A percentile compares a stretch with the other conserved stretches of the same genome.
Conservation (phyloP, 805 yeast species). For the Maudiozyma barnettii region DNA sequence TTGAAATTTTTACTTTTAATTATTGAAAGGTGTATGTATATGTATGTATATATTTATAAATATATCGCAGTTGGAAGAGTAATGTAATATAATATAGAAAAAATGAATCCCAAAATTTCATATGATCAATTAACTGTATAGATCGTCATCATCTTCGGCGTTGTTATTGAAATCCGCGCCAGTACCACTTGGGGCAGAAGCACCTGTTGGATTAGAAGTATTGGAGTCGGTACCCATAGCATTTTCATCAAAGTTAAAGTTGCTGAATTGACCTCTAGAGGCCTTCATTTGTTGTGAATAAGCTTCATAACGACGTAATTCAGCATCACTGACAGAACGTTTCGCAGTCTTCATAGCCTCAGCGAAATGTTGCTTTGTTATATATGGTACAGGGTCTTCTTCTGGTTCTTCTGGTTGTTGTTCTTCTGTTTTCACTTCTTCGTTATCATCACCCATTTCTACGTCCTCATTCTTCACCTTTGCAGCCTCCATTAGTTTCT, state of each 20-base stretch:
- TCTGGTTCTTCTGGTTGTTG: slow-evolving; percentile 41
- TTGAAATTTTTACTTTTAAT: neutral
- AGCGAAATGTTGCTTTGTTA: slow-evolving; percentile 88
- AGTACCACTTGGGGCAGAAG: slow-evolving; percentile 30
- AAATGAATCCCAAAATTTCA: neutral
- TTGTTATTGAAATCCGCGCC: slow-evolving; percentile 38
- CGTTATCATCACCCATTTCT: slow-evolving; percentile 34
- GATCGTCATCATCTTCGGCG: slow-evolving; percentile 56
- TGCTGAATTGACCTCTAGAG: slow-evolving; percentile 88
- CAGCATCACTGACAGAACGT: slow-evolving; percentile 94
- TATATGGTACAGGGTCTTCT: slow-evolving; percentile 92
- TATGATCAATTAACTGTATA: slow-evolving; percentile 40
- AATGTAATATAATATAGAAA: neutral
- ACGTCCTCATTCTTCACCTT: slow-evolving; percentile 41
- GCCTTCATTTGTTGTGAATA: slow-evolving; percentile 94
- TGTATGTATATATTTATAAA: neutral
- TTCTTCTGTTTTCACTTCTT: slow-evolving; percentile 16
- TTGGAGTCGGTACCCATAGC: slow-evolving; percentile 47
- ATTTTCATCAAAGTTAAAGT: slow-evolving; percentile 69
- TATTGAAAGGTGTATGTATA: neutral
- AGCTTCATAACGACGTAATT: slow-evolving; percentile 96
- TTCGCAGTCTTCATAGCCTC: slow-evolving; percentile 99
- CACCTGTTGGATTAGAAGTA: slow-evolving; percentile 15
- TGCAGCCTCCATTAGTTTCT: slow-evolving; percentile 37
- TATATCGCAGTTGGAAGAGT: neutral